Evolutionary conservation across 345 rosid species (phyloP).

Genomic region (rapeseed (Brassica napus)): Da-Ae NC_063438.1:12814001-12814500

Average conservation of each 20-base stretch:
- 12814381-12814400: conserved; percentile 81
- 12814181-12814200: conserved; percentile 92
- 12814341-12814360: conserved; percentile 48
- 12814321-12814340: conserved; percentile 57
- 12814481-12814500: conserved; percentile 52
- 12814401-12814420: conserved; percentile 65
- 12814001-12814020: conserved; percentile 66
- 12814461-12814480: background rate
- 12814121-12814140: conserved; percentile 63
- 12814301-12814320: background rate
- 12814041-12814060: background rate
- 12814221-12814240: conserved; percentile 62
- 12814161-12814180: conserved; percentile 56
- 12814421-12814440: background rate
- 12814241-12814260: conserved; percentile 42
- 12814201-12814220: conserved; percentile 78
- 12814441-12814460: conserved; percentile 8
- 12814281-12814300: conserved; percentile 15
- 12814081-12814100: conserved; percentile 48
- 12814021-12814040: conserved; percentile 51
- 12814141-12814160: conserved; percentile 57
- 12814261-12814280: background rate
- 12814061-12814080: background rate
- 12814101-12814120: conserved; percentile 57
- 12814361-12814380: conserved; percentile 60